These are phyloP conservation scores for Canavalia ensiformis DNA, from an alignment of 306 rosid species.

Conservation along the genomic window DNA sequence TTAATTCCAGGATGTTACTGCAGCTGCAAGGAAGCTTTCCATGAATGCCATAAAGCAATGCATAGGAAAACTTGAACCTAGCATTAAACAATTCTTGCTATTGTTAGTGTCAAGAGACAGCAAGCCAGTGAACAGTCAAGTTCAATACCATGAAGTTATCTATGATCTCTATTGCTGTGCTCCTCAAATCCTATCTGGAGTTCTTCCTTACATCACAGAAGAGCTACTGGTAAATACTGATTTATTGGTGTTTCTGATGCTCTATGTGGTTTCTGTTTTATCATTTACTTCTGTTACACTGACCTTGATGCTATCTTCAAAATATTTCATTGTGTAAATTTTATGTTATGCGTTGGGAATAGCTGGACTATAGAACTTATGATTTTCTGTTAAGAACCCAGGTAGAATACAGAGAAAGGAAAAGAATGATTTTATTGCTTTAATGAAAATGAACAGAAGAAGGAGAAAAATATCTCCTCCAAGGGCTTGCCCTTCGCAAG, in stretches of 20 bases:
- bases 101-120: slow-evolving; percentile 82
- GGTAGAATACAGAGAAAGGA: background rate
- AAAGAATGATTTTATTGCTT: background rate
- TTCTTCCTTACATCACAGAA: slow-evolving; percentile 81
- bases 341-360: slow-evolving; percentile 24
- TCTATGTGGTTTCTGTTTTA: slow-evolving; percentile 24
- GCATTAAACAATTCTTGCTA: slow-evolving; percentile 76
- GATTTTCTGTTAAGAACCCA: slow-evolving; percentile 5
- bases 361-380: slow-evolving; percentile 25
- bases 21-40: slow-evolving; percentile 89
- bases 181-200: slow-evolving; percentile 80
- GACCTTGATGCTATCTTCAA: slow-evolving; percentile 26
- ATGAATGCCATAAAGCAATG: slow-evolving; percentile 83
- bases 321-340: slow-evolving; percentile 37
- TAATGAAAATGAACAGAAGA: background rate
- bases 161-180: slow-evolving; percentile 86
- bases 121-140: slow-evolving; percentile 63
- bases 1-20: slow-evolving; percentile 74
- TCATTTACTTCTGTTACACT: slow-evolving; percentile 24
- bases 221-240: slow-evolving; percentile 81
- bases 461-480: background rate
- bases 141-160: slow-evolving; percentile 80
- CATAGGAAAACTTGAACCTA: slow-evolving; percentile 82
- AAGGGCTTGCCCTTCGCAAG: background rate
- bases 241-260: slow-evolving; percentile 39